Conservation (phyloP, 1,139 yeast genomes). For the Yamadazyma dendronema region DNA sequence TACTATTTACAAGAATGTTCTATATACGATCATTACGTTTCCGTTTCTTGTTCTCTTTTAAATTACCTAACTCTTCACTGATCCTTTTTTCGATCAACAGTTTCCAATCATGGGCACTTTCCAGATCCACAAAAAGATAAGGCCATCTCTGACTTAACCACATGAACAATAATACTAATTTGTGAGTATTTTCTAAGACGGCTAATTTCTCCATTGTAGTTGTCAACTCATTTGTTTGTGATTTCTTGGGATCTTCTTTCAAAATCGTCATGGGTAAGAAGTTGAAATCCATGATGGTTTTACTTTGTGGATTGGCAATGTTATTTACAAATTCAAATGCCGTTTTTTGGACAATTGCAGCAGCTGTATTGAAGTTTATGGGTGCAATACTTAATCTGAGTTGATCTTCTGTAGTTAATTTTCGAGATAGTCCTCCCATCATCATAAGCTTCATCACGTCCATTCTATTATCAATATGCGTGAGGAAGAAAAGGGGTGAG, state of each 20-base stretch:
- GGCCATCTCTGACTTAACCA: conserved; percentile 93
- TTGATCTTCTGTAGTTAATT: conserved; percentile 49
- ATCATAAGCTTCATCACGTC: conserved; percentile 47
- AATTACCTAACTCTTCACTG: conserved; percentile 53
- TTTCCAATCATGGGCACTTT: conserved; percentile 70
- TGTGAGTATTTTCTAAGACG: conserved; percentile 67
- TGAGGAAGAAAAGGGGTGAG: conserved; percentile 33
- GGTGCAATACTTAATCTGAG: conserved; percentile 62
- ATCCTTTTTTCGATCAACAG: conserved; percentile 63
- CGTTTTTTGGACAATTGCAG: conserved; percentile 26
- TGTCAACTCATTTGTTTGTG: conserved; percentile 17
- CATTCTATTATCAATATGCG: conserved; percentile 44
- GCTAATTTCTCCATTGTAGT: conserved; percentile 37
- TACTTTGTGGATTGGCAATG: conserved; percentile 37
- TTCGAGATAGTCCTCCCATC: conserved; percentile 24
- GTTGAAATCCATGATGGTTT: conserved; percentile 42
- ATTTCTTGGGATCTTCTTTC: conserved; percentile 18
- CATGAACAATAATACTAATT: conserved; percentile 63
- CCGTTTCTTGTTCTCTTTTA: conserved; percentile 21
- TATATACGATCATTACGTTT: background rate
- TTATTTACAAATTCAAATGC: conserved; percentile 34
- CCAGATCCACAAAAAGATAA: conserved; percentile 70
- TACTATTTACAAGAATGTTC: too few relatives aligned
- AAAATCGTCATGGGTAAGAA: conserved; percentile 35
- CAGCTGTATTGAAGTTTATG: conserved; percentile 28